These are phyloP conservation scores for Neofusicoccum umdonicola DNA, from an alignment of 2,329 filamentous ascomycete species.

Conservation along the genomic window DNA sequence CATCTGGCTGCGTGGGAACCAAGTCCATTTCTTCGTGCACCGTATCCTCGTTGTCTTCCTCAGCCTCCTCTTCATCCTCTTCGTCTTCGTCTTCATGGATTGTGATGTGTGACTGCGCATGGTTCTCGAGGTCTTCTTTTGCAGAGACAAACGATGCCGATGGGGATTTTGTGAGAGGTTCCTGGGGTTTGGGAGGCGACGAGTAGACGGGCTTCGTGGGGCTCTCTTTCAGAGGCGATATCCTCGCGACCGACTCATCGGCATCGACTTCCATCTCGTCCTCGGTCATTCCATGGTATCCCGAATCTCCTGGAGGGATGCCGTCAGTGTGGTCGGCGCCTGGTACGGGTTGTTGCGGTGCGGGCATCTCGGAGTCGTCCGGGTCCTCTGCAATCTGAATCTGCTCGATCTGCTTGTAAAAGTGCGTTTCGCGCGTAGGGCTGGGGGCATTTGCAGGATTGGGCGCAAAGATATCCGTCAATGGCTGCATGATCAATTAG, in stretches of 20 bases:
- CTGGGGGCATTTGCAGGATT: conserved; percentile 48
- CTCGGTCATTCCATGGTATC: conserved; percentile 66
- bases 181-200: conserved; percentile 6
- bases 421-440: conserved; percentile 52
- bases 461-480: conserved; percentile 49
- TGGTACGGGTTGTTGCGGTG: conserved; percentile 8
- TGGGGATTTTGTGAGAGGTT: not conserved
- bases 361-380: conserved; percentile 30
- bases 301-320: conserved; percentile 54
- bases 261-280: conserved; percentile 48
- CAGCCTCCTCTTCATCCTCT: conserved; percentile 23
- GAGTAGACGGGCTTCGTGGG: conserved; percentile 27
- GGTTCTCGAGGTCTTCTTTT: conserved; percentile 40
- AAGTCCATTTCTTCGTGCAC: conserved; percentile 24
- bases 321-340: conserved; percentile 15
- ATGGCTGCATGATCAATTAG: conserved; percentile 38
- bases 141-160: conserved; percentile 50
- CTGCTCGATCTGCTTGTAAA: conserved; percentile 55
- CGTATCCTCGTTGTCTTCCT: conserved; percentile 20
- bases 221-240: conserved; percentile 19
- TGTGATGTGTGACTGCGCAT: conserved; percentile 11
- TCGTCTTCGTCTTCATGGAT: conserved; percentile 22
- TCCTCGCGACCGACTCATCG: not conserved
- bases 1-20: conserved; percentile 5
- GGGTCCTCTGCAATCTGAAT: conserved; percentile 60